phyloP scores from a whole-genome alignment of 2,329 filamentous ascomycete genomes.

The Pezicula radicicola region DNA sequence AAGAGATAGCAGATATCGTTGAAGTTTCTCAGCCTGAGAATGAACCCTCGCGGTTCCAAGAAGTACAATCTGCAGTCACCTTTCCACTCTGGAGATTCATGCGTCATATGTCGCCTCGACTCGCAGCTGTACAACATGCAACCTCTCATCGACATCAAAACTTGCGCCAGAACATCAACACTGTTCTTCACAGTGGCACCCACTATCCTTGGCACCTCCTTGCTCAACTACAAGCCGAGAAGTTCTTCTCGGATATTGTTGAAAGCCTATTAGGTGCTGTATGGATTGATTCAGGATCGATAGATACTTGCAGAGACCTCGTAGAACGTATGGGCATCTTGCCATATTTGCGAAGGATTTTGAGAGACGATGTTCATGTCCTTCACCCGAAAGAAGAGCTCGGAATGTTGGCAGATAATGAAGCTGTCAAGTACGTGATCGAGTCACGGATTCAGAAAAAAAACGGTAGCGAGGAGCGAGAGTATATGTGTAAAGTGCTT shows the following conservation, averaged over 20 bases:
- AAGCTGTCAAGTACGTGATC: slow-evolving; percentile 52
- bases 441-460: not conserved
- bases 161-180: slow-evolving; percentile 45
- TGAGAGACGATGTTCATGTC: slow-evolving; percentile 56
- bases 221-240: slow-evolving; percentile 61
- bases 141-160: slow-evolving; percentile 20
- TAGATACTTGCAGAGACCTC: slow-evolving; percentile 57
- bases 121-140: slow-evolving; percentile 41
- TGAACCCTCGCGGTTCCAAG: slow-evolving; percentile 11
- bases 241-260: slow-evolving; percentile 81
- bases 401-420: slow-evolving; percentile 50
- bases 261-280: slow-evolving; percentile 80
- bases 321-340: slow-evolving; percentile 64
- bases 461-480: slow-evolving; percentile 10
- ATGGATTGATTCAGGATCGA: slow-evolving; percentile 72
- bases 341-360: slow-evolving; percentile 55
- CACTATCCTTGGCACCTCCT: slow-evolving; percentile 78
- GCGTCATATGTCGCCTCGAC: slow-evolving; percentile 49
- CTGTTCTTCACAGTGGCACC: slow-evolving; percentile 44
- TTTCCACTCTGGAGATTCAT: slow-evolving; percentile 65
- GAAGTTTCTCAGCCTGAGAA: not conserved
- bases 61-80: slow-evolving; percentile 10
- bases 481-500: not conserved
- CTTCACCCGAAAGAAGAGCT: slow-evolving; percentile 67
- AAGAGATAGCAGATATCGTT: slow-evolving; percentile 25